Evolutionary conservation across 2,329 filamentous ascomycete species (phyloP).

Genomic region (Trichoderma atrobrunneum): DNA sequence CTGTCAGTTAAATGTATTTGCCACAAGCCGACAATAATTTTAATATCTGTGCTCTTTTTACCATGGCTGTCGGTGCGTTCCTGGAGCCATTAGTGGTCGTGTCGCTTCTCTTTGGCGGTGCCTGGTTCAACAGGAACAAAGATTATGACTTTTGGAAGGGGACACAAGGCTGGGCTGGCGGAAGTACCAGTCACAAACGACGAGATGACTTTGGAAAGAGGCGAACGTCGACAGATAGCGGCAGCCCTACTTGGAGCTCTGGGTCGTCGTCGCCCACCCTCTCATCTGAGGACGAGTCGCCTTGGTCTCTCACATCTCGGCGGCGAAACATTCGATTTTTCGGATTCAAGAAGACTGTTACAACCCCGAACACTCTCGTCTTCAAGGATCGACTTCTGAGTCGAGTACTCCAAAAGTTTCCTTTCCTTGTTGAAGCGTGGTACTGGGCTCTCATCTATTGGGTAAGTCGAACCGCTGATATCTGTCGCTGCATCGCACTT

Average conservation of each 20-base stretch:
- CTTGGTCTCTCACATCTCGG: conserved; percentile 26
- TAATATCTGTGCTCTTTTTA: conserved; percentile 14
- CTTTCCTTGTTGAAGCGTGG: conserved; percentile 72
- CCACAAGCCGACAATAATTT: conserved; percentile 10
- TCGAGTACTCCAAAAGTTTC: conserved; percentile 62
- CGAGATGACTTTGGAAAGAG: conserved; percentile 31
- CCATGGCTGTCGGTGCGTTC: conserved; percentile 41
- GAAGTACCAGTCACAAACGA: conserved; percentile 27
- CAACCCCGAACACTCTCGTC: conserved; percentile 34
- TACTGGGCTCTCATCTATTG: conserved; percentile 77
- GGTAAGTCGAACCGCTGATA: conserved; percentile 48
- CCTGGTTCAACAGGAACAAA: conserved; percentile 43
- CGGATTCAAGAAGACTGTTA: conserved; percentile 31
- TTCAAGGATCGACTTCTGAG: conserved; percentile 34
- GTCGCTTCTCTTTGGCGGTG: conserved; percentile 43
- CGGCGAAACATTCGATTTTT: conserved; percentile 35
- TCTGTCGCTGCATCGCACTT: not conserved
- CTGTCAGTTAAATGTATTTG: conserved; percentile 3
- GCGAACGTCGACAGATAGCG: conserved; percentile 27
- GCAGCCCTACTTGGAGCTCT: conserved; percentile 27
- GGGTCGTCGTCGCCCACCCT: conserved; percentile 29
- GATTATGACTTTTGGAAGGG: conserved; percentile 33
- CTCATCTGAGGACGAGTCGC: conserved; percentile 27
- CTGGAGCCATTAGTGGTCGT: conserved; percentile 43
- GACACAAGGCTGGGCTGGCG: conserved; percentile 23